Conservation (phyloP, 139 green algal species). For the Tetraselmis chui region DNA sequence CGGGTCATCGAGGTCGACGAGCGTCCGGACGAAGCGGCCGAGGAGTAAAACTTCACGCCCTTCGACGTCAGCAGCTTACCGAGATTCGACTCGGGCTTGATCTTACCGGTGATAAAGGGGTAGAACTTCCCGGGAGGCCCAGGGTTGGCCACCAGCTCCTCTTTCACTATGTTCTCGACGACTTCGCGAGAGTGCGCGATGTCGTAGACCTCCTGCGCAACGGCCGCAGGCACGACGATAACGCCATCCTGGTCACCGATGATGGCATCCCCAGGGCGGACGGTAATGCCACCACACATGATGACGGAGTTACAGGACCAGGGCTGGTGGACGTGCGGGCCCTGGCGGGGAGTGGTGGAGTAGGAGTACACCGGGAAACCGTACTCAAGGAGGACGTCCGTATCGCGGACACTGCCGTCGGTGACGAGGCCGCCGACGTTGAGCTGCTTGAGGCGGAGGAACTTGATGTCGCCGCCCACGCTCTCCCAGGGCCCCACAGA, state of each 20-base stretch:
- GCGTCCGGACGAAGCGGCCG: neutral
- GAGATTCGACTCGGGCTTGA: conserved; percentile 17
- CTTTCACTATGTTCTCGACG: conserved; percentile 21
- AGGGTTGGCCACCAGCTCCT: conserved; percentile 11
- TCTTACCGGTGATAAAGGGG: conserved; percentile 20
- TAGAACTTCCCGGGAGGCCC: conserved; percentile 18
- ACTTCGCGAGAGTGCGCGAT: conserved; percentile 21
- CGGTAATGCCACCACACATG: conserved; percentile 16
- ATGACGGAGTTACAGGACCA: conserved; percentile 19
- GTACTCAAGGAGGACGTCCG: conserved; percentile 14
- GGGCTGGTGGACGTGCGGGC: conserved; percentile 17
- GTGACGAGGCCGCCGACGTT: conserved; percentile 17
- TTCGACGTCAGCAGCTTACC: conserved; percentile 16
- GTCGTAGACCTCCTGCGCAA: conserved; percentile 24
- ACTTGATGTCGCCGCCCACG: conserved; percentile 25
- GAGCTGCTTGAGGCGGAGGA: conserved; percentile 16
- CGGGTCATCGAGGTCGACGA: neutral
- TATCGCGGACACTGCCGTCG: conserved; percentile 21
- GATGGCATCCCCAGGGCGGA: conserved; percentile 19
- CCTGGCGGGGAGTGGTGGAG: conserved; percentile 19
- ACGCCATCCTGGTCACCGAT: conserved; percentile 22
- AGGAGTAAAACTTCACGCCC: conserved; percentile 3
- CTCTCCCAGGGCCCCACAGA: conserved; percentile 20
- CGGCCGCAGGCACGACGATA: conserved; percentile 13
- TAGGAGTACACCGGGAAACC: conserved; percentile 20